Percentiles rank a stretch among this genome's conserved stretches.
These are phyloP conservation scores for Eimeria acervulina DNA, from an alignment of 169 alveolate genomes.

Conservation along the genomic window DNA sequence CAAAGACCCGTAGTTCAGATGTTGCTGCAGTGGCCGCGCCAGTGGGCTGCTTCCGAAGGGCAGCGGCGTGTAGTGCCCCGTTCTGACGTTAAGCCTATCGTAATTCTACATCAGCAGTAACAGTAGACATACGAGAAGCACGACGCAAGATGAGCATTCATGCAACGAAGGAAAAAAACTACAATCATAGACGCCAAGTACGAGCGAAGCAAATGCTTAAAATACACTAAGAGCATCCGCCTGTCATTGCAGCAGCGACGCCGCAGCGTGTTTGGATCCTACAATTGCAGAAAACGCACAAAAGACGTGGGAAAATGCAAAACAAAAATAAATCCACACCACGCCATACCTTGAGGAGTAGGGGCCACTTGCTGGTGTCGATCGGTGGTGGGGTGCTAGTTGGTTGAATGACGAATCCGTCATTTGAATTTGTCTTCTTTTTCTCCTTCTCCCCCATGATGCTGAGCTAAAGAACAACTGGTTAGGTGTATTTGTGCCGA, in stretches of 20 bases:
- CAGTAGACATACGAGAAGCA: conserved; percentile 75
- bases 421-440: conserved; percentile 10
- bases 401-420: conserved; percentile 56
- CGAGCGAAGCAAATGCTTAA: background rate
- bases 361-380: conserved; percentile 98
- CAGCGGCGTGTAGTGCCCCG: conserved; percentile 99
- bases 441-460: conserved; percentile 16
- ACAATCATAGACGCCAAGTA: background rate
- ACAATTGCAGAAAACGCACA: too few species aligned
- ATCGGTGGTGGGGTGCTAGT: conserved; percentile 90
- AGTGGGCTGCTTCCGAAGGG: conserved; percentile 99
- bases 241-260: too few species aligned
- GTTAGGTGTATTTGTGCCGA: background rate
- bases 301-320: too few species aligned
- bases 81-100: conserved; percentile 97
- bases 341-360: conserved; percentile 92
- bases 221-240: too few species aligned
- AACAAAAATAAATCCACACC: too few species aligned
- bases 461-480: background rate
- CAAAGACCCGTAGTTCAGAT: conserved; percentile 98
- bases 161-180: background rate
- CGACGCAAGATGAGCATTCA: too few species aligned
- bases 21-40: conserved; percentile 96
- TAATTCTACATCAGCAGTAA: conserved; percentile 92
- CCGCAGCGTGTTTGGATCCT: too few species aligned